Percentiles rank a stretch among this genome's conserved stretches.
Conservation (phyloP, 257 asterid species). For the Nicotiana benthamiana region DNA sequence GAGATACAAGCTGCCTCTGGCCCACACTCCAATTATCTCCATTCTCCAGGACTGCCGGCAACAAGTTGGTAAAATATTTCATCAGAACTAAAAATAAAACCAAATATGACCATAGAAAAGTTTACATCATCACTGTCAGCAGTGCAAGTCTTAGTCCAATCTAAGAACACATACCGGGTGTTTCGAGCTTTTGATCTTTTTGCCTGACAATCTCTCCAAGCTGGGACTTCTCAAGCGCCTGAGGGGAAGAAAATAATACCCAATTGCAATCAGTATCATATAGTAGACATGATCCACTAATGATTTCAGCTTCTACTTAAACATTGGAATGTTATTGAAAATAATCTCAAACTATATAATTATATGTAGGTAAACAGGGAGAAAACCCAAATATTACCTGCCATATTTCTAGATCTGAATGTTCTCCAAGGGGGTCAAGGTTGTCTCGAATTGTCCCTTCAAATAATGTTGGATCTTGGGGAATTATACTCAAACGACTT, state of each 20-base stretch:
- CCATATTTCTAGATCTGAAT: constrained; percentile 84
- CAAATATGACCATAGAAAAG: not conserved
- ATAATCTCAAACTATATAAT: not conserved
- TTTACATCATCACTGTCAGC: not conserved
- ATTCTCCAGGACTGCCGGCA: constrained; percentile 56
- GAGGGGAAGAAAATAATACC: not conserved
- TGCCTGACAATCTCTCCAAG: constrained; percentile 73
- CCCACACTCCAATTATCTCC: constrained; percentile 99
- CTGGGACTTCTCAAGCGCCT: constrained; percentile 96
- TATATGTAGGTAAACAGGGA: not conserved
- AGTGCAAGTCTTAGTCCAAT: not conserved
- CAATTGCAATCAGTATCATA: not conserved
- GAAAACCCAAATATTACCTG: constrained; percentile 36
- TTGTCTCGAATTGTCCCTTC: constrained; percentile 96
- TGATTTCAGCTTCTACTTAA: not conserved
- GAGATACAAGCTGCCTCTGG: constrained; percentile 87
- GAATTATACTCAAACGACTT: constrained; percentile 81
- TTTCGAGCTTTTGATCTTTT: constrained; percentile 74
- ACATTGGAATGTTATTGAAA: not conserved
- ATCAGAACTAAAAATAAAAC: constrained; percentile 2
- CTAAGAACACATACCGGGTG: constrained; percentile 53
- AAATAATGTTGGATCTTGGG: constrained; percentile 93
- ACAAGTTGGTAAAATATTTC: not conserved
- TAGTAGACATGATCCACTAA: not conserved
- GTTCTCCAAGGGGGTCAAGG: constrained; percentile 89